These are phyloP conservation scores for Lipomyces yamadae DNA, from an alignment of 805 yeast genomes.

Conservation along the genomic window DNA sequence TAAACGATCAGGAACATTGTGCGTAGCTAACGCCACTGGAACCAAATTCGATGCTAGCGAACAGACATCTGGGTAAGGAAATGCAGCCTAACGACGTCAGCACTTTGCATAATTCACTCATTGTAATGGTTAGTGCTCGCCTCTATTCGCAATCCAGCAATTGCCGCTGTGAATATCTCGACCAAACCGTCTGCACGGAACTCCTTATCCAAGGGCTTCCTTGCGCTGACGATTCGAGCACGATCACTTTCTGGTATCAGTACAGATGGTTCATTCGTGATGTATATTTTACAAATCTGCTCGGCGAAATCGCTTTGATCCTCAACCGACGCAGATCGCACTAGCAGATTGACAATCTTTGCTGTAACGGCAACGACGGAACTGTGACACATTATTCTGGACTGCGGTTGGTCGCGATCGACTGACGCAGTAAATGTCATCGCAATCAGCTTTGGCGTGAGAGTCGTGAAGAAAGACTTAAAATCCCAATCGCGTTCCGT, in stretches of 20 bases:
- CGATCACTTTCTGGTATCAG: conserved; percentile 25
- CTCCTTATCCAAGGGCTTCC: conserved; percentile 21
- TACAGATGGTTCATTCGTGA: conserved; percentile 12
- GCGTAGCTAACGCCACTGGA: background rate
- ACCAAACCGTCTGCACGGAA: conserved; percentile 16
- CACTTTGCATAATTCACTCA: background rate
- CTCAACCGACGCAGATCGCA: conserved; percentile 35
- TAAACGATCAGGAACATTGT: conserved; percentile 50
- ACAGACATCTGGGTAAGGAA: conserved; percentile 10
- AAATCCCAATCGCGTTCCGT: conserved; percentile 37
- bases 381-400: conserved; percentile 15
- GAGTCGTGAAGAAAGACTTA: conserved; percentile 28
- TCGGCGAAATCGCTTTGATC: conserved; percentile 31
- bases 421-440: conserved; percentile 26
- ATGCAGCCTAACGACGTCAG: conserved; percentile 1
- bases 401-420: conserved; percentile 11
- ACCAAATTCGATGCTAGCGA: conserved; percentile 13
- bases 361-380: conserved; percentile 35
- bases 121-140: background rate
- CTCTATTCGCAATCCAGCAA: conserved; percentile 29
- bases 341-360: conserved; percentile 39
- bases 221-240: conserved; percentile 8
- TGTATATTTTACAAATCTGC: conserved; percentile 29
- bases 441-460: conserved; percentile 37
- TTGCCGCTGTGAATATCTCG: conserved; percentile 26